These are phyloP conservation scores for Aspergillus wentii DNA, from an alignment of 495 filamentous ascomycete genomes.

Conservation along the genomic window DNA sequence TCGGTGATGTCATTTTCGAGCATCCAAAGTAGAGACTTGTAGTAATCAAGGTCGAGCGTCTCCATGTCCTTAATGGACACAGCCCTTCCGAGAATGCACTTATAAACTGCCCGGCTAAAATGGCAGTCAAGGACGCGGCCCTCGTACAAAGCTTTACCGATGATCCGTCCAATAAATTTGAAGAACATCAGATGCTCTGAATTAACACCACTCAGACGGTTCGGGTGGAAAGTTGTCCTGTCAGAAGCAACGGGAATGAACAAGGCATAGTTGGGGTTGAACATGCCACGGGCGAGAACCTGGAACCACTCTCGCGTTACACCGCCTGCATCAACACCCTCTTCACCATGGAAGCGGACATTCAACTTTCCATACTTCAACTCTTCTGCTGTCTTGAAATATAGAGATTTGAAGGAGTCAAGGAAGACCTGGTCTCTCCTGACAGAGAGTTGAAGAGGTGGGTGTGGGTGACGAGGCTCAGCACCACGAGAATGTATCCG, in stretches of 20 bases:
- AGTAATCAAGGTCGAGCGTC: slow-evolving; percentile 95
- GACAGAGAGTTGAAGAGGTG: slow-evolving; percentile 80
- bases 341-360: slow-evolving; percentile 95
- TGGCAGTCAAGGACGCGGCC: slow-evolving; percentile 95
- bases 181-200: slow-evolving; percentile 96
- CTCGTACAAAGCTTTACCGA: slow-evolving; percentile 97
- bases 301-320: slow-evolving; percentile 99
- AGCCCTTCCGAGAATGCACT: slow-evolving; percentile 87
- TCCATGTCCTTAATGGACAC: slow-evolving; percentile 99
- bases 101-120: slow-evolving; percentile 98
- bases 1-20: slow-evolving; percentile 98
- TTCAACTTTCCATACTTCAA: slow-evolving; percentile 98
- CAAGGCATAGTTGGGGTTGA: slow-evolving; percentile 95
- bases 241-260: slow-evolving; percentile 98
- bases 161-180: slow-evolving; percentile 98
- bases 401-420: slow-evolving; percentile 93
- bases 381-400: slow-evolving; percentile 91
- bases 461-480: slow-evolving; percentile 60
- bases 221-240: slow-evolving; percentile 97
- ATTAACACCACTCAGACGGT: slow-evolving; percentile 88
- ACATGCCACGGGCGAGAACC: slow-evolving; percentile 96
- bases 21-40: slow-evolving; percentile 99
- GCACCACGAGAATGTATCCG: slow-evolving; percentile 74
- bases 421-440: slow-evolving; percentile 96
- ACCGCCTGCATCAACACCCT: slow-evolving; percentile 96